Base-by-base conservation (phyloP, 2,329 filamentous ascomycete genomes). In the Clarireedia sp. region DNA sequence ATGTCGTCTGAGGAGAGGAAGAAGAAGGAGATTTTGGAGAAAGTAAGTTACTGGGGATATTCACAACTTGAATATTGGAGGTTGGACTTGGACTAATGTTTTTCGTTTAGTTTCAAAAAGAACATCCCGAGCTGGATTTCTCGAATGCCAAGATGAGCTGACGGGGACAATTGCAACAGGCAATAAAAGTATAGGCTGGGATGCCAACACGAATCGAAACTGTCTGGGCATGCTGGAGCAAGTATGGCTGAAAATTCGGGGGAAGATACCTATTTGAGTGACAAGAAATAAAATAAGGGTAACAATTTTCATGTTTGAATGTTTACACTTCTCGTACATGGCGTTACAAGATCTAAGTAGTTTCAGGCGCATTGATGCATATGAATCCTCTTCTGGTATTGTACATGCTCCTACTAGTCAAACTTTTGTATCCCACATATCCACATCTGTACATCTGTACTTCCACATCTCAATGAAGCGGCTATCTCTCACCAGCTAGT, bases 1-100 rank as follows among this genome's bases (percentile, higher is more conserved):
- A 90, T 86, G 12, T 95, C 89, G 62, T 94, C 97, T 63, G 94
- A 99, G 76, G 85, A 95, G 79, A 89, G 91, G 78, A 89, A 91
- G 78, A 97, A 97, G 81, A 74, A 84, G 69, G 92, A 99, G 55
- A 86, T 99, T 66, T 74, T 99, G 69, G 87, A 89, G 74, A 90
- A 95, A 5, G 38, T 41, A 6, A 14, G 38, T 41, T 41, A 4
- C 19, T n/a, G 38, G 10, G 5, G 5, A 19, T 19, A 17, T 41
- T 41, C 19, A 8, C 38, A 0, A 14, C 7, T 9, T 3, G 19
- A 19, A 41, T 6, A 19, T 41, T 41, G 37, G 37, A n/a, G 5
- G 8, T 14, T 16, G 14, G 37, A 4, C n/a, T 6, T 40, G 38
- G 9, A 33, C 38, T 41, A 41, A 41, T 8, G 6, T 5, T 41